Evolutionary conservation across 2,329 filamentous ascomycete species (phyloP).

Genomic region (Neospermospora avenae): DNA sequence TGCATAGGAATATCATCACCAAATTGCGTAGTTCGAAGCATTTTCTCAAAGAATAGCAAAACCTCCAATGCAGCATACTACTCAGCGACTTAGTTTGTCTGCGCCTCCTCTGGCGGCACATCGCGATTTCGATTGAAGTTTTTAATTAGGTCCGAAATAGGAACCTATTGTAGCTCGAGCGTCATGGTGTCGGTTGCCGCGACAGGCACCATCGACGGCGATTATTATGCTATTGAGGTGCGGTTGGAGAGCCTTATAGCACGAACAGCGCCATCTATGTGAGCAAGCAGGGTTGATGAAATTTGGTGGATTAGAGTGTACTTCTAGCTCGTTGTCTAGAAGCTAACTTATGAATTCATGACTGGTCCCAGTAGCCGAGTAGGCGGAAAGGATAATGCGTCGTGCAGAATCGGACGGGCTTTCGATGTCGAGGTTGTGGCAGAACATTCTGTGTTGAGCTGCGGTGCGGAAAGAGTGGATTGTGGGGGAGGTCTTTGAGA

Average conservation of each 20-base stretch:
- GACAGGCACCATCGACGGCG: not conserved
- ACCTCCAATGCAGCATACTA: not conserved
- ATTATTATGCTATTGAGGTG: not conserved
- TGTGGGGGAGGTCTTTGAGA: no score
- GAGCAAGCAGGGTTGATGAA: not conserved
- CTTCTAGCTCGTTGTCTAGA: not conserved
- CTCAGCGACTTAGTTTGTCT: not conserved
- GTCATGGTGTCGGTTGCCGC: not conserved
- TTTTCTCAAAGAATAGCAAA: not conserved
- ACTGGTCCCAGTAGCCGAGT: not conserved
- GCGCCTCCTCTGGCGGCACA: not conserved
- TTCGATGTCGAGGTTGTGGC: no score
- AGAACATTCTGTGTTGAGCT: no score
- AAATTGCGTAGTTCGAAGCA: no score
- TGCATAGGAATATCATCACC: not conserved
- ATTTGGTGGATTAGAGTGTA: not conserved
- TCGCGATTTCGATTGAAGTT: not conserved
- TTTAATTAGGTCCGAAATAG: not conserved
- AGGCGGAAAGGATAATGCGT: not conserved
- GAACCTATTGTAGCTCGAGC: not conserved
- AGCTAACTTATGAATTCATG: not conserved
- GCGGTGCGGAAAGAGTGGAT: no score
- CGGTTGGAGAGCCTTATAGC: not conserved
- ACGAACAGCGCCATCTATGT: not conserved
- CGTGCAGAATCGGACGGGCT: no score